Conservation (phyloP, 306 rosid species). For the Aeschynomene evenia region DNA sequence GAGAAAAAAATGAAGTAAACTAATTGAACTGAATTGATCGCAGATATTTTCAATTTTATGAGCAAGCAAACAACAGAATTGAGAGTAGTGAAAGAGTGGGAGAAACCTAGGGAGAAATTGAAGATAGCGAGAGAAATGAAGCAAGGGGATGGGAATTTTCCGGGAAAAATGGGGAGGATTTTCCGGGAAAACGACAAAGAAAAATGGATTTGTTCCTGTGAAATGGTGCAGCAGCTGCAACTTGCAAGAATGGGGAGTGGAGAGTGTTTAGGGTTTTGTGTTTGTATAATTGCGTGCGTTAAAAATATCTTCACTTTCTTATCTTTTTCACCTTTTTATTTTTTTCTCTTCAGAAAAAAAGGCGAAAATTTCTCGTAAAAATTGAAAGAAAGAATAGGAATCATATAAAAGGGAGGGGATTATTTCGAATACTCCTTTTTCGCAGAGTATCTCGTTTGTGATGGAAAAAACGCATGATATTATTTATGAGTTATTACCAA, state of each 20-base stretch:
- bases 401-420: not conserved
- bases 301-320: constrained; percentile 10
- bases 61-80: not conserved
- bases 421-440: not conserved
- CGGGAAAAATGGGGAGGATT: constrained; percentile 19
- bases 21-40: not conserved
- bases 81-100: not conserved
- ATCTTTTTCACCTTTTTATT: constrained; percentile 16
- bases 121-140: constrained; percentile 2
- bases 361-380: not conserved
- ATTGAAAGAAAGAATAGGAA: not conserved
- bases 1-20: not conserved
- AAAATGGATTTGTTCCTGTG: constrained; percentile 18
- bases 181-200: constrained; percentile 31
- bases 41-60: not conserved
- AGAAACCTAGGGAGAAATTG: not conserved
- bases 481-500: too few species aligned
- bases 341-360: constrained; percentile 13
- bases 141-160: constrained; percentile 4
- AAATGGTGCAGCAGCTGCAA: not conserved
- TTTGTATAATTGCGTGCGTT: not conserved
- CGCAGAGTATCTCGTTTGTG: not conserved
- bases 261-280: constrained; percentile 35
- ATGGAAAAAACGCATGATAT: too few species aligned
- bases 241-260: not conserved